These are phyloP conservation scores for Exophiala sp. DNA, from an alignment of 2,329 filamentous ascomycete species.

Conservation along the genomic window DNA sequence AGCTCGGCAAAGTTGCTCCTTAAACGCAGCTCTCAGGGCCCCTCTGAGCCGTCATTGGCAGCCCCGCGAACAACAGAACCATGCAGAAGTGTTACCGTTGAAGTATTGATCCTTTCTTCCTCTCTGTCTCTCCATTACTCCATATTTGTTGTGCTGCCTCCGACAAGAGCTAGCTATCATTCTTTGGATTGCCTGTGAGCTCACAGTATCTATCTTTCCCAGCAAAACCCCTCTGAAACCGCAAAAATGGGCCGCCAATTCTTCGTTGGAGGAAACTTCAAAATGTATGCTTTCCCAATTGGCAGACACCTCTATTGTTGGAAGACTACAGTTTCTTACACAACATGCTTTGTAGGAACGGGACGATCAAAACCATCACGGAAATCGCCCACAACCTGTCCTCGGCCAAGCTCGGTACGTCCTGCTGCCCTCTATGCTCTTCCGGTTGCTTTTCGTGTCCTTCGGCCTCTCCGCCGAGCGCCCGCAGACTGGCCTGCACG, in stretches of 20 bases:
- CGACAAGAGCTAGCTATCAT: not conserved
- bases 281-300: constrained; percentile 62
- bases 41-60: constrained; percentile 16
- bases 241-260: constrained; percentile 87
- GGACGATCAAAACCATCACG: constrained; percentile 81
- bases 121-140: not conserved
- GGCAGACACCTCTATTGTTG: not conserved
- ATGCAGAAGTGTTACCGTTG: constrained; percentile 4
- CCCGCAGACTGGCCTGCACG: not conserved
- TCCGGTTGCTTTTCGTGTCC: constrained; percentile 16
- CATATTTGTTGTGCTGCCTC: not conserved
- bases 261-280: constrained; percentile 98
- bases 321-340: not conserved
- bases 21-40: not conserved
- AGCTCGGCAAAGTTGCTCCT: constrained; percentile 16
- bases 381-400: constrained; percentile 87
- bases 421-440: constrained; percentile 6
- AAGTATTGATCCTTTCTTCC: constrained; percentile 6
- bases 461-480: not conserved
- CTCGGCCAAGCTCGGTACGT: constrained; percentile 52
- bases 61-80: constrained; percentile 24
- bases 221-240: constrained; percentile 4
- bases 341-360: constrained; percentile 64
- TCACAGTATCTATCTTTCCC: not conserved
- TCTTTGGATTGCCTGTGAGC: not conserved